Base-by-base conservation (phyloP, 495 filamentous ascomycete species). In the Parachaetomium inaequale region DNA sequence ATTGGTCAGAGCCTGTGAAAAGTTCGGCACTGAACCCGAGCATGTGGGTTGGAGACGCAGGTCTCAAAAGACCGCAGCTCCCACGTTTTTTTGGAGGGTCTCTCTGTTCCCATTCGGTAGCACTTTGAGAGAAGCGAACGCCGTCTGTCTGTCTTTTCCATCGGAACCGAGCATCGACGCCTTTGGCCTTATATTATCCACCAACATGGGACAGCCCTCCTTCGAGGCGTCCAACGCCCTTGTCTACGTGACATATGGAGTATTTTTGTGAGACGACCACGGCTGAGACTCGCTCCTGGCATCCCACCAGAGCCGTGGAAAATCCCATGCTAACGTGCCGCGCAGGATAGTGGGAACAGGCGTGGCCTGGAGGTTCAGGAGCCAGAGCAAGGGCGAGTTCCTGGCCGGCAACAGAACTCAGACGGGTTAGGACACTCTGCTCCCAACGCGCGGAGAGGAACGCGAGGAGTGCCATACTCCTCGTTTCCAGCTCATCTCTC, bases 341-440 rank as follows among this genome's bases (percentile, higher is more conserved):
- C 32, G 3, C 65, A 92, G 88, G 7, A 62, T 86, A 23, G 70
- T 84, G 43, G 88, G 88, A 55, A 81, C 84, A 47, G 83, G 76
- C 61, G 76, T 91, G 49, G 89, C 88, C 55, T 92, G 85, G 85
- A 74, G 72, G 63, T 78, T 86, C 75, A 83, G 87, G 67, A 79
- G 84, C 66, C 87, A 91, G 75, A 74, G 81, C 50, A 91, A 90
- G 72, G 76, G 77, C 28, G 81, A 90, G 58, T 92, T 84, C 64
- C 78, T 92, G 21, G 76, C 88, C 23, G 81, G 84, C 68, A 90
- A 88, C 74, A 78, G 87, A 61, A 89, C 87, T 73, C 89, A 92
- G 75, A 88, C 84, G 71, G 89, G 88, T 91, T 70, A 85, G 85
- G 72, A 72, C 52, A 25, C 6, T n/a, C 15, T 8, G 29, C 25